Evolutionary conservation across 768 basidiomycete genomes (phyloP).

Genomic region (Gloeopeniophorella convolvens): DNA sequence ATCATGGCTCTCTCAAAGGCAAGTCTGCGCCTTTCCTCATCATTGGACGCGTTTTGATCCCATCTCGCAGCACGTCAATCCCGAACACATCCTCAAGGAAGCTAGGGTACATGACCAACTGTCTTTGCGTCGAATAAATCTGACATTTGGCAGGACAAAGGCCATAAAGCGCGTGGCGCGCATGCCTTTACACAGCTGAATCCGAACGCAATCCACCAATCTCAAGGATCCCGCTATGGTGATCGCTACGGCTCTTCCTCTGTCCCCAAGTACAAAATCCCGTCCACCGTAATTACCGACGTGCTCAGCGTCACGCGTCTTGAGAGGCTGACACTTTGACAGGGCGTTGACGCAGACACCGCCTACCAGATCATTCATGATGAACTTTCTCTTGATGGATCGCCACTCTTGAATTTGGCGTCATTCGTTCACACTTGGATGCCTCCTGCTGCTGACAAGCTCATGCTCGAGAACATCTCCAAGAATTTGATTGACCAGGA

Average conservation of each 20-base stretch:
- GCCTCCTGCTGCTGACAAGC: conserved; percentile 43
- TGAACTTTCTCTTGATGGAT: conserved; percentile 50
- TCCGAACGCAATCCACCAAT: conserved; percentile 31
- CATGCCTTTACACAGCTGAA: conserved; percentile 32
- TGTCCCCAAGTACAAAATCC: conserved; percentile 63
- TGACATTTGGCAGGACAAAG: conserved; percentile 37
- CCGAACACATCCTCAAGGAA: conserved; percentile 16
- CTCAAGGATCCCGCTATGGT: conserved; percentile 37
- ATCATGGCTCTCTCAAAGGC: conserved; percentile 22
- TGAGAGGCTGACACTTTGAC: neutral
- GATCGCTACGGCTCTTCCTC: conserved; percentile 61
- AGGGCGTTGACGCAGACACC: conserved; percentile 50
- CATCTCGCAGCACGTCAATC: conserved; percentile 13
- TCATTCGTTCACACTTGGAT: conserved; percentile 67
- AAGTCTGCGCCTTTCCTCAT: neutral
- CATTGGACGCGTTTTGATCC: neutral
- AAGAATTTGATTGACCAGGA: conserved; percentile 68
- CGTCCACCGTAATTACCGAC: conserved; percentile 38
- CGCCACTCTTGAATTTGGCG: conserved; percentile 54
- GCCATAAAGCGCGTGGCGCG: conserved; percentile 25
- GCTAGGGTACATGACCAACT: neutral
- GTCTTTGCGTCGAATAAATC: neutral
- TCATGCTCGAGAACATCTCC: conserved; percentile 57
- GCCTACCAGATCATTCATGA: conserved; percentile 60
- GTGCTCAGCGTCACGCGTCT: neutral